phyloP scores from a whole-genome alignment of 257 asterid species.

The Anisodus tanguticus region DNA sequence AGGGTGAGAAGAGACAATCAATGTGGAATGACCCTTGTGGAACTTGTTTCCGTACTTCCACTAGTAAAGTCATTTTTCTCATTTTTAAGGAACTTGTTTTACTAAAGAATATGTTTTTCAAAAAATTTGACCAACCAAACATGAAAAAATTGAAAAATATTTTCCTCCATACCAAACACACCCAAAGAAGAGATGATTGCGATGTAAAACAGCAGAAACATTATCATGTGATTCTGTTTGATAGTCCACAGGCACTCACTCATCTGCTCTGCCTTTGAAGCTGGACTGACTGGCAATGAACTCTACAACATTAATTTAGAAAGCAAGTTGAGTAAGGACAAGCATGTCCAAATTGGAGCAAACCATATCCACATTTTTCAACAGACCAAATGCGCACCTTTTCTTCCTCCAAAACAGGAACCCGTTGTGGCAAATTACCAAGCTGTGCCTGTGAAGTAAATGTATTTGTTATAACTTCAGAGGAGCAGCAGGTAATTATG shows the following conservation, averaged over 20 bases:
- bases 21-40: too few relatives aligned
- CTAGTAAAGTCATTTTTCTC: too few relatives aligned
- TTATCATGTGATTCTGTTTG: slow-evolving; percentile 82
- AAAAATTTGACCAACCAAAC: too few relatives aligned
- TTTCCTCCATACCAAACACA: not conserved
- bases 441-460: slow-evolving; percentile 71
- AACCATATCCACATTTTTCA: not conserved
- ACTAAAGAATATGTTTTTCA: too few relatives aligned
- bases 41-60: too few relatives aligned
- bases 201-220: not conserved
- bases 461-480: slow-evolving; percentile 1
- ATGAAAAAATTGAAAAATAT: too few relatives aligned
- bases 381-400: slow-evolving; percentile 46
- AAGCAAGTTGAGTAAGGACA: slow-evolving; percentile 29
- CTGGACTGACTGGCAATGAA: slow-evolving; percentile 79
- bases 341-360: slow-evolving; percentile 23
- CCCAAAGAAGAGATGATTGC: not conserved
- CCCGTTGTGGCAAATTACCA: slow-evolving; percentile 28
- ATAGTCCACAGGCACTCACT: slow-evolving; percentile 83
- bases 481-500: not conserved
- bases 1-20: too few relatives aligned
- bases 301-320: slow-evolving; percentile 55
- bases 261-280: slow-evolving; percentile 85
- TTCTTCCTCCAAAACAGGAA: slow-evolving; percentile 78
- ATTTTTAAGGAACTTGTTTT: too few relatives aligned